Conservation (phyloP, 495 filamentous ascomycete genomes). For the Saxophila tyrrhenica region DNA sequence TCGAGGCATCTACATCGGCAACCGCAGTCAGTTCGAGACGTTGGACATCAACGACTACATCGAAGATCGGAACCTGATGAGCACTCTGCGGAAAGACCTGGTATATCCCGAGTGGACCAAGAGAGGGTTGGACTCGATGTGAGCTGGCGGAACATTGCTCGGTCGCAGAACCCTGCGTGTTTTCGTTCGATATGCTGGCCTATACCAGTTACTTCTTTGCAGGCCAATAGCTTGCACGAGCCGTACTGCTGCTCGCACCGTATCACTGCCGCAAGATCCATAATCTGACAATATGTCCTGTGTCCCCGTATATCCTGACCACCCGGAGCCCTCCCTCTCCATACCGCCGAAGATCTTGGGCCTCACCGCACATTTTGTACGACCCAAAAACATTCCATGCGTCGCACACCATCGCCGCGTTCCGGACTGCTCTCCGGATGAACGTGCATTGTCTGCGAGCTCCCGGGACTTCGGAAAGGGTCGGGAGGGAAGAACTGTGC, state of each 20-base stretch:
- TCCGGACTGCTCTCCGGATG: not conserved
- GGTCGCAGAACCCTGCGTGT: too few relatives aligned
- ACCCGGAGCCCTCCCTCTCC: too few relatives aligned
- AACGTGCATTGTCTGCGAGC: too few relatives aligned
- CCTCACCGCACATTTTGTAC: not conserved
- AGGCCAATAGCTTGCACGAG: not conserved
- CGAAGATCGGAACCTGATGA: slow-evolving; percentile 14
- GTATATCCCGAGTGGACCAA: slow-evolving; percentile 14
- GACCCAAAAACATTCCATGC: not conserved
- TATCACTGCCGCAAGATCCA: too few relatives aligned
- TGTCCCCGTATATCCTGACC: too few relatives aligned
- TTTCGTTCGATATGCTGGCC: too few relatives aligned
- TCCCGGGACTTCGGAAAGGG: too few relatives aligned
- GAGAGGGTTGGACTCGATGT: slow-evolving; percentile 13
- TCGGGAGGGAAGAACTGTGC: too few relatives aligned
- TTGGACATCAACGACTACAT: slow-evolving; percentile 26
- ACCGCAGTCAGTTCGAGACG: slow-evolving; percentile 35
- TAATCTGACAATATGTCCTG: too few relatives aligned
- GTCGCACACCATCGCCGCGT: not conserved
- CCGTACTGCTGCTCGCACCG: too few relatives aligned
- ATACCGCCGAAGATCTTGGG: not conserved
- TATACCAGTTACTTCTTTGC: not conserved
- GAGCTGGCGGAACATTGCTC: too few relatives aligned
- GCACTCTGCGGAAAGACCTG: slow-evolving; percentile 9
- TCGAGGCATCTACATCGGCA: slow-evolving; percentile 38